Evolutionary conservation across 2,329 filamentous ascomycete species (phyloP), one percentile per base, ranked within the genome.

Genomic region (Claviceps maximensis): DNA sequence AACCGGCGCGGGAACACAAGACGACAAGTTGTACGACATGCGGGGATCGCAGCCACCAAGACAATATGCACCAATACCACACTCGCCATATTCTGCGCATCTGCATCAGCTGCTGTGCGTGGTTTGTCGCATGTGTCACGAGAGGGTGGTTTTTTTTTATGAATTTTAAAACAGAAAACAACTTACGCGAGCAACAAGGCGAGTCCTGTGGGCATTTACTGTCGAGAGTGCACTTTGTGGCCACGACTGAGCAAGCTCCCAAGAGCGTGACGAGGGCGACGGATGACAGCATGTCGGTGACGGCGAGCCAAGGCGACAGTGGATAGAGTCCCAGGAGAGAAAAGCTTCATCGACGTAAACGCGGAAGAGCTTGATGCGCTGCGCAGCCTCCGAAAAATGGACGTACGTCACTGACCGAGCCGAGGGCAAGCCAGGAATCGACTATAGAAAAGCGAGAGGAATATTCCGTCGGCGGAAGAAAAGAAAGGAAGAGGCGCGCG

Each of bases 51-150:
- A 98, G 58, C 93, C 93, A 62, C 93, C 93, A 21, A 98, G 80
- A 65, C 93, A 98, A 78, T 87, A 97, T 53, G 90, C 93, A 63
- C 93, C 93, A 53, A 89, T 82, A 72, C 91, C 93, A 64, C 93
- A 97, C 69, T 91, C 77, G 62, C 88, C 88, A 70, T 96, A 97
- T 70, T 93, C 89, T 95, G 63, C 50, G 60, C 44, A 19, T 21
- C 33, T 23, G 36, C 13, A 54, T 63, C 51, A 62, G 58, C 54
- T n/a, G 51, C 49, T 25, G 47, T 36, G 6, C 31, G 45, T 29
- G 15, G 38, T 48, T 13, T 29, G n/a, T 38, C n/a, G 36, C 25
- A 36, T n/a, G 27, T 21, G 27, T 25, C n/a, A 4, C 12, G 41
- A 38, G 33, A 17, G 33, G 33, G 8, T 10, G 13, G 33, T 15